Base-by-base conservation (phyloP, 257 asterid species). In the Penstemon davidsonii region DNA sequence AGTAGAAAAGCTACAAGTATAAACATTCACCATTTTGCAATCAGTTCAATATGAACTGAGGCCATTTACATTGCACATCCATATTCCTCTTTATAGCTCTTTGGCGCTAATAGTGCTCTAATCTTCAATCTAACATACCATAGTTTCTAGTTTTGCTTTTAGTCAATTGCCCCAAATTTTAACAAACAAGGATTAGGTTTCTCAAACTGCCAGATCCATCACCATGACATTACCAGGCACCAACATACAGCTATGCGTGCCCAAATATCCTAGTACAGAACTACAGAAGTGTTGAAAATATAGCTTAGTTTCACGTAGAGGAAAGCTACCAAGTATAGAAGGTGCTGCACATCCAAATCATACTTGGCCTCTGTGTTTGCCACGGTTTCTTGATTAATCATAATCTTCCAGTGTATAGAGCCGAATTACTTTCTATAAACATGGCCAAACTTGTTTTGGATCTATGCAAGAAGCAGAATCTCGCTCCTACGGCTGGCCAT, bases 31-130 rank as follows among this genome's bases (percentile, higher is more conserved):
- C 49, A 39, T 25, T 44, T 37, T 43, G 37, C 52, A 60, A 58
- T 60, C 58, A 60, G 56, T 40, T 64, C 39, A 25, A 25, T 40
- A 43, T 37, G 80, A 56, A 52, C 55, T 52, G 51, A 59, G 39
- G 59, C 36, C 51, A 43, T 66, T 0, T 36, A 11, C 39, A 60
- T 18, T 59, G 72, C 58, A 73, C 51, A 66, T 58, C 39, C 47
- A n/a, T 46, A 58, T 53, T 36, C 36, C 44, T 37, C 51, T 61
- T n/a, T 54, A 58, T 42, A 73, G 56, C 55, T 40, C 66, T 36
- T 59, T 37, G 10, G 50, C 64, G 38, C 47, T 54, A 56, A 46
- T 55, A 47, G 33, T 66, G 39, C 40, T 25, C 51, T 41, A 40
- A 36, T 25, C 46, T 69, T 40, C 51, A 40, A 61, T 52, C 56